Base-by-base conservation (phyloP, 805 yeast species). In the Middelhovenomyces tepae region DNA sequence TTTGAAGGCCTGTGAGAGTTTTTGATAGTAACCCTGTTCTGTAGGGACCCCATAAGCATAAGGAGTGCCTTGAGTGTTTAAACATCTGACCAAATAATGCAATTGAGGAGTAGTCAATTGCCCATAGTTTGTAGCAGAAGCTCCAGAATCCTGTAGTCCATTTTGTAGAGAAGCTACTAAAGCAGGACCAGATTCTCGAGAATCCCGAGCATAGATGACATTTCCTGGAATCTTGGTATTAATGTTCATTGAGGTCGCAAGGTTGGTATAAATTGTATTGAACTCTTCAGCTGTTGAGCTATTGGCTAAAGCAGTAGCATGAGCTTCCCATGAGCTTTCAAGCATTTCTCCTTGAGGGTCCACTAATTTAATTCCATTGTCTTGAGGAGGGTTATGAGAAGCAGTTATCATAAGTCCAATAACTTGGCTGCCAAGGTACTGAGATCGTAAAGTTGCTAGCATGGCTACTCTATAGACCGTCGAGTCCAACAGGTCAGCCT, bases 331-430 rank as follows among this genome's bases (percentile, higher is more conserved):
- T 5, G 65, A 47, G 34, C 75, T 73, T 36, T 73, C 79, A 45
- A 87, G 67, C 96, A 87, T 87, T 42, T 81, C 85, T 16, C 97
- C 96, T 13, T 26, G 60, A 1, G 97, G 96, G 45, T 89, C 97
- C 16, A 89, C 84, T n/a, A 91, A 67, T 58, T 89, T 89, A 32
- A 85, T 89, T 18, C 95, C 95, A 47, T 85, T 85, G 53, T 87
- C 96, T 26, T 65, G 64, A 0, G 96, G 94, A 0, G 95, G 95
- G 49, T 86, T 86, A 56, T 86, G 96, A 1, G 94, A 81, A 0
- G 95, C 96, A 1, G 96, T 91, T 50, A 91, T 78, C 96, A 91
- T 89, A 8, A 87, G 78, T n/a, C 98, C 98, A 19, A 87, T 71
- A 6, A 80, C 71, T 46, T 78, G 64, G 1, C 89, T 83, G 1